Evolutionary conservation across 1,284 basidiomycete genomes (phyloP).

Genomic region (Fomitopsis schrenkii): DNA sequence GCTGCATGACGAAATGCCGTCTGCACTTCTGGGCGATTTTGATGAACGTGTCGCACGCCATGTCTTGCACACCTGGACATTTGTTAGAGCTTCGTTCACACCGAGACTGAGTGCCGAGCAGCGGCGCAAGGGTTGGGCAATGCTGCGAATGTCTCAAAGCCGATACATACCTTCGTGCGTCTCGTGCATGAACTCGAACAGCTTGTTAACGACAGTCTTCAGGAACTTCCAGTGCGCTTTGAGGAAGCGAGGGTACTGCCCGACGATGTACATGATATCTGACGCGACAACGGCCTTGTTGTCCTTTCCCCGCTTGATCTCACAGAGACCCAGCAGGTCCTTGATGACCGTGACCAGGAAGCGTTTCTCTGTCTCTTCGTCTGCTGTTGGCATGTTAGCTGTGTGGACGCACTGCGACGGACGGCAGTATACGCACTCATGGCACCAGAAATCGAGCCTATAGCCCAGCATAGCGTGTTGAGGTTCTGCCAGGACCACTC

Average conservation of each 20-base stretch:
- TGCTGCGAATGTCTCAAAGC: not conserved
- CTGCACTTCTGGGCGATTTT: conserved; percentile 99
- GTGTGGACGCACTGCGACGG: conserved; percentile 1
- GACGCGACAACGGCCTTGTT: conserved; percentile 99
- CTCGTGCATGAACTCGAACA: conserved; percentile 99
- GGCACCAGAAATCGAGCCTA: conserved; percentile 97
- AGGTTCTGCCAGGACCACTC: conserved; percentile 99
- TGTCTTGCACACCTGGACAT: conserved; percentile 89
- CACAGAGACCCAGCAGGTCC: conserved; percentile 92
- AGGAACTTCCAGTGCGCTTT: conserved; percentile 99
- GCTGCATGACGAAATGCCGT: conserved; percentile 98
- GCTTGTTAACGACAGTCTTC: conserved; percentile 99
- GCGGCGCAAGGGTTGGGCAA: not conserved
- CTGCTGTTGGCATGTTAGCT: conserved; percentile 35
- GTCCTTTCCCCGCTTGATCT: conserved; percentile 99
- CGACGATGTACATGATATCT: conserved; percentile 99
- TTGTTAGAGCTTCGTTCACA: conserved; percentile 9
- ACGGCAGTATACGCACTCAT: conserved; percentile 74
- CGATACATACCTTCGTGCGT: conserved; percentile 83
- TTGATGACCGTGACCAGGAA: conserved; percentile 99
- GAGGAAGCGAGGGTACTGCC: conserved; percentile 98
- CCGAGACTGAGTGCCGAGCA: conserved; percentile 1
- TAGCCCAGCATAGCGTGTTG: conserved; percentile 99
- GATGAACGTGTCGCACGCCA: conserved; percentile 99
- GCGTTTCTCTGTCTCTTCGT: conserved; percentile 98